Base-by-base conservation (phyloP, 75 land plant species). In the Azolla pinnata region DNA sequence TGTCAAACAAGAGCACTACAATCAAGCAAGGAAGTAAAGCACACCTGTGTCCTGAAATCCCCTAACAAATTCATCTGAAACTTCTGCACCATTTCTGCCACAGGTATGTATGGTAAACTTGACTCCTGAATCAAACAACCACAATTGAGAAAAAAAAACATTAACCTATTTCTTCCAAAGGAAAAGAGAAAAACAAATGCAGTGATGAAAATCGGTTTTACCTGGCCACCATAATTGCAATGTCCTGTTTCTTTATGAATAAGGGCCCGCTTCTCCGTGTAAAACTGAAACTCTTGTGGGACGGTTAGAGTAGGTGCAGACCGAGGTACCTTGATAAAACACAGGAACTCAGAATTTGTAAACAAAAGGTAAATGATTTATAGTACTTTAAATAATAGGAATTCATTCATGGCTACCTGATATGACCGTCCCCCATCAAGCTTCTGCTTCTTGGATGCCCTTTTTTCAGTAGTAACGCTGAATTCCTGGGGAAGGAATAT, bases 81-180 rank as follows among this genome's bases (percentile, higher is more conserved):
- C 64, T 74, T 86, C 10, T 70, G 70, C 20, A 95, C 81, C 78
- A 75, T 71, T 62, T 90, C 99, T 1, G 99, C 99, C 52, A 74
- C 54, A 23, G 99, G 83, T 53, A 90, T 70, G 32, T 79, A 90
- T 44, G 97, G 90, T 24, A 27, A 25, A 29, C 29, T 25, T 21
- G 54, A 52, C 29, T 29, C 21, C 21, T 4, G 17, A 52, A 7
- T 24, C 54, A 19, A 26, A 10, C 28, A 1, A 52, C 29, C 25
- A 12, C 10, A 24, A 52, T 27, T 25, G 14, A 52, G 3, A 25
- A 23, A 21, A 52, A 27, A 27, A 52, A 24, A 52, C 4, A 20
- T 47, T 12, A 47, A 20, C 3, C 7, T 20, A 12, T 12, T 35
- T 5, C n/a, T n/a, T n/a, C n/a, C n/a, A n/a, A n/a, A n/a, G n/a